Conservation (phyloP, 208 protist genomes). For the Acanthamoeba comandoni region DNA sequence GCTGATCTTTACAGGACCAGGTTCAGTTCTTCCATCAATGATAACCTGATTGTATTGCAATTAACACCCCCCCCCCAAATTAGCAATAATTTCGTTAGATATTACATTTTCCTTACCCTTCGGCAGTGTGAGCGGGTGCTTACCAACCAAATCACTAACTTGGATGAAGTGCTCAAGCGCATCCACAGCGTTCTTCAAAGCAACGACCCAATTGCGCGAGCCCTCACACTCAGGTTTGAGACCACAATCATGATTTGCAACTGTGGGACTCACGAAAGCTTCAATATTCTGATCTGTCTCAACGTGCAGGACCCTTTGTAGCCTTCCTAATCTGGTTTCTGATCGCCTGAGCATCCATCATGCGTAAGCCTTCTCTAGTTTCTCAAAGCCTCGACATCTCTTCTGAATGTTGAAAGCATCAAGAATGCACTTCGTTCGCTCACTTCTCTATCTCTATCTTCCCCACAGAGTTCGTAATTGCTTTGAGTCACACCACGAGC, state of each 20-base stretch:
- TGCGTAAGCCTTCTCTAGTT: background rate
- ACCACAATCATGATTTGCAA: background rate
- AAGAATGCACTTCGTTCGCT: too few relatives aligned
- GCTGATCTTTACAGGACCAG: conserved; percentile 55
- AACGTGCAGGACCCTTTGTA: conserved; percentile 27
- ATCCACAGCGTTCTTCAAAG: conserved; percentile 64
- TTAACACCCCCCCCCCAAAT: background rate
- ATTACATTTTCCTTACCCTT: background rate
- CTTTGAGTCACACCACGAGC: conserved; percentile 49
- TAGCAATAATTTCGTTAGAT: conserved; percentile 53
- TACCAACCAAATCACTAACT: conserved; percentile 28
- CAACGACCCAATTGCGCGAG: conserved; percentile 60
- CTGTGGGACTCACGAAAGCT: background rate
- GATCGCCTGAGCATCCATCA: conserved; percentile 43
- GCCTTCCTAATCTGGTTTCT: conserved; percentile 20
- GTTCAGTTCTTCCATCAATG: too few relatives aligned
- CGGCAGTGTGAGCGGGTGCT: conserved; percentile 40
- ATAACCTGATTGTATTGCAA: background rate
- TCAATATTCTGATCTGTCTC: background rate
- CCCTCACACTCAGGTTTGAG: conserved; percentile 41
- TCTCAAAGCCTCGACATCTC: too few relatives aligned
- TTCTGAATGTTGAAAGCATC: too few relatives aligned
- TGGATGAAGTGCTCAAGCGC: conserved; percentile 39
- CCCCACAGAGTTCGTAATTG: conserved; percentile 30
- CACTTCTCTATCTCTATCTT: conserved; percentile 2